Percentiles rank a stretch among this genome's conserved stretches.
Conservation (phyloP, 2,329 filamentous ascomycete genomes). For the Penicillium sp. region DNA sequence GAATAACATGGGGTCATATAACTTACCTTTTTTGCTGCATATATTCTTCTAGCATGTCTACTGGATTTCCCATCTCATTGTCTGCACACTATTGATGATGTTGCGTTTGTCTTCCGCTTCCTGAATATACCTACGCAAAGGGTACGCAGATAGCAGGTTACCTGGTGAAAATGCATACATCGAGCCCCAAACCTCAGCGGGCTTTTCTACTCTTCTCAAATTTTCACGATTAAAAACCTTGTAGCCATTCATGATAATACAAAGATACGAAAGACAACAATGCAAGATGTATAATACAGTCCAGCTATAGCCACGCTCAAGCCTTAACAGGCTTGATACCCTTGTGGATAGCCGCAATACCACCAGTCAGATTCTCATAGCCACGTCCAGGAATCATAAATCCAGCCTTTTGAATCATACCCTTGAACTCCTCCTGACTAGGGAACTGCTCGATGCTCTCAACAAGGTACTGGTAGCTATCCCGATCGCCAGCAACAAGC, state of each 20-base stretch:
- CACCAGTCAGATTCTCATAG: constrained; percentile 87
- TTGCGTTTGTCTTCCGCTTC: constrained; percentile 13
- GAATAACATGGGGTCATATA: constrained; percentile 3
- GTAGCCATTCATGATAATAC: constrained; percentile 3
- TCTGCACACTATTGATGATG: constrained; percentile 15
- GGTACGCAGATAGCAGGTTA: background rate
- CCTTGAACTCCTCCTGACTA: constrained; percentile 76
- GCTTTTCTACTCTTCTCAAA: background rate
- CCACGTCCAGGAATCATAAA: constrained; percentile 80
- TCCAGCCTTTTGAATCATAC: constrained; percentile 62
- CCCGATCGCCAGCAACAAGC: constrained; percentile 86
- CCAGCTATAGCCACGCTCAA: background rate
- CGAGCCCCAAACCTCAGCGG: background rate
- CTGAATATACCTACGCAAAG: background rate
- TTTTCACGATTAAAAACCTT: background rate
- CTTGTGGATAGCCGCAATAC: constrained; percentile 94
- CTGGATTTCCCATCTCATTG: background rate
- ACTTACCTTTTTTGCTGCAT: background rate
- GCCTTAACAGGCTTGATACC: constrained; percentile 72
- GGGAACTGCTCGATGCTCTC: constrained; percentile 97
- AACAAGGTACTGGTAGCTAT: constrained; percentile 97
- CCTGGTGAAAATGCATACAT: background rate
- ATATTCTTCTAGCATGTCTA: background rate
- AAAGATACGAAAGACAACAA: constrained; percentile 12
- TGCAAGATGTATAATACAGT: constrained; percentile 18